These are phyloP conservation scores for Penicillium sp. DNA, from an alignment of 2,329 filamentous ascomycete genomes.

Conservation along the genomic window DNA sequence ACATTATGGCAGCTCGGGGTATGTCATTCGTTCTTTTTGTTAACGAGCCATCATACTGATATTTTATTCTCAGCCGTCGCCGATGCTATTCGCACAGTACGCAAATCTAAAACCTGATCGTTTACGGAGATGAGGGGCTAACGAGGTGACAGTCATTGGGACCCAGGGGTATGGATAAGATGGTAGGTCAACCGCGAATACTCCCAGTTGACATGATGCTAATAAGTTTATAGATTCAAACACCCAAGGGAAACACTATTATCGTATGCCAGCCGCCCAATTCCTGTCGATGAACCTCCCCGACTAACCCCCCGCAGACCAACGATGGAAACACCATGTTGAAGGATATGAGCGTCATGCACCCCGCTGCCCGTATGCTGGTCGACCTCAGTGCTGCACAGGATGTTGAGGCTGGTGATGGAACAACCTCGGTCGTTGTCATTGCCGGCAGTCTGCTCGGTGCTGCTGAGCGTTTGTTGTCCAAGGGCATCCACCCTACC, in stretches of 20 bases:
- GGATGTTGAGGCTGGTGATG: slow-evolving; percentile 97
- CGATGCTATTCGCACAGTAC: slow-evolving; percentile 88
- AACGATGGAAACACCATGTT: slow-evolving; percentile 99
- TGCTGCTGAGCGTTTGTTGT: slow-evolving; percentile 85
- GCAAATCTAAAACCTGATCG: slow-evolving; percentile 21
- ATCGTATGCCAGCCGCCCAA: slow-evolving; percentile 57
- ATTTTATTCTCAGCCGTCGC: slow-evolving; percentile 70
- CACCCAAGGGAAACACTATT: slow-evolving; percentile 92
- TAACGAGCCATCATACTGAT: slow-evolving; percentile 26
- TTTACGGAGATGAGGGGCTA: slow-evolving; percentile 39
- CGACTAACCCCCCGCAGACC: slow-evolving; percentile 56
- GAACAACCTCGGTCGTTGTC: slow-evolving; percentile 96
- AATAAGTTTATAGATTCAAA: slow-evolving; percentile 68
- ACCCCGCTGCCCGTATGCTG: slow-evolving; percentile 99
- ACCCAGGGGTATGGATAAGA: slow-evolving; percentile 98
- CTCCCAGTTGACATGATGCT: slow-evolving; percentile 14
- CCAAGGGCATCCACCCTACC: slow-evolving; percentile 93
- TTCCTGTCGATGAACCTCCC: slow-evolving; percentile 9
- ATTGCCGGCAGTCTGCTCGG: slow-evolving; percentile 94
- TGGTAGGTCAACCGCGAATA: slow-evolving; percentile 52
- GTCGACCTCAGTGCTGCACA: slow-evolving; percentile 96
- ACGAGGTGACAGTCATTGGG: slow-evolving; percentile 68
- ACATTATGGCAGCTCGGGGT: slow-evolving; percentile 97
- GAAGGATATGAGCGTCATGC: slow-evolving; percentile 98
- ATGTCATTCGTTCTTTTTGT: slow-evolving; percentile 30